Base-by-base conservation (phyloP, 306 rosid species). In the Trichosanthes truncata region DNA sequence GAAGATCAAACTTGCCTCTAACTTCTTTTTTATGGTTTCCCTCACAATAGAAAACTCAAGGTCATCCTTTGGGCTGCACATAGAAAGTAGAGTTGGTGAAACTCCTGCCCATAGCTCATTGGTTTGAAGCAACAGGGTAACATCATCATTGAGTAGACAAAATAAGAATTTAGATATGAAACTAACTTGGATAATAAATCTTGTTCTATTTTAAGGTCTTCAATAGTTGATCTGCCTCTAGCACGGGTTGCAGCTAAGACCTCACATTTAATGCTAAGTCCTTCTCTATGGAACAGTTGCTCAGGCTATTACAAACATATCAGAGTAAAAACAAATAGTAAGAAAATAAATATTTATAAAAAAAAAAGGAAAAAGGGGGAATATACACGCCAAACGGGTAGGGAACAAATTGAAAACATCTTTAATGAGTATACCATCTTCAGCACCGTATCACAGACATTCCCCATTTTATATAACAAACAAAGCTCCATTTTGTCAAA, bases 241-340 rank as follows among this genome's bases (percentile, higher is more conserved):
- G 93, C 97, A 63, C 99, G 96, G 79, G 99, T 95, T 86, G 91
- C 99, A 82, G 99, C 99, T 86, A 93, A 85, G 78, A 97, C 99
- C 76, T 95, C 97, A 43, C 99, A 93, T 65, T 85, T 89, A 57
- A 95, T 88, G 83, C 77, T 81, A 79, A 91, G 97, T 69, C 85
- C 78, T 88, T 91, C 93, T 93, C 99, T 91, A 85, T 87, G 97
- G 90, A 95, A 95, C 84, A 95, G 93, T 86, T 87, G 96, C 93
- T 95, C 99, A 83, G 99, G 99, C 99, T 95, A 86, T 91, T 88
- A 84, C 87, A 88, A 84, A 87, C 82, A 82, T 80, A 86, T 88
- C 62, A 33, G 83, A 87, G 86, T 85, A 77, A 90, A 82, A 82
- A 81, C 74, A 82, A 82, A 48, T 31, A 79, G 52, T 77, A 49